Conservation (phyloP, 2,329 filamentous ascomycete genomes). For the Cadophora sp. region DNA sequence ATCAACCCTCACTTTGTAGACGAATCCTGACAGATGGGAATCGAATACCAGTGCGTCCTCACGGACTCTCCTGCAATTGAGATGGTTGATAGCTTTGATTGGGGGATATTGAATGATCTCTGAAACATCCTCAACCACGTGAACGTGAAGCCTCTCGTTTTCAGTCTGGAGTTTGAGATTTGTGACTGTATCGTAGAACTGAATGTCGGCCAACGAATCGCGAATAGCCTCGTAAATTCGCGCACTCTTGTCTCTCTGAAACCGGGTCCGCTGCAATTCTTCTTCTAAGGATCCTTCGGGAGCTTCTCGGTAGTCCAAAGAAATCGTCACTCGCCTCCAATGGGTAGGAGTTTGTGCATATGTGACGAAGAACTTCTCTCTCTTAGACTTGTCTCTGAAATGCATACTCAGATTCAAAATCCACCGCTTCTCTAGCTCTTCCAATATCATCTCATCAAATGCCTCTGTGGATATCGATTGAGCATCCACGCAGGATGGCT, state of each 20-base stretch:
- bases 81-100: conserved; percentile 74
- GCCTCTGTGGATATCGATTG: conserved; percentile 42
- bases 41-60: conserved; percentile 85
- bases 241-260: conserved; percentile 89
- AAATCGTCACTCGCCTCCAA: conserved; percentile 91
- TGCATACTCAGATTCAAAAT: conserved; percentile 99
- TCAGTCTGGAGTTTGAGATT: conserved; percentile 93
- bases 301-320: conserved; percentile 87
- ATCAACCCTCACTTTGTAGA: conserved; percentile 85
- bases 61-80: conserved; percentile 67
- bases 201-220: conserved; percentile 89
- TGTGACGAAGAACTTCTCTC: conserved; percentile 98
- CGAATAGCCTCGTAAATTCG: conserved; percentile 95
- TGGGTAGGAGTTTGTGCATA: conserved; percentile 80
- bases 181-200: conserved; percentile 95
- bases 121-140: conserved; percentile 90
- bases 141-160: conserved; percentile 88
- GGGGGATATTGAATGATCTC: conserved; percentile 91
- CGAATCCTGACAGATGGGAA: conserved; percentile 94
- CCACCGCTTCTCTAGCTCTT: conserved; percentile 88
- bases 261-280: conserved; percentile 78
- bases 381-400: conserved; percentile 88
- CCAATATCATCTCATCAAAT: conserved; percentile 71
- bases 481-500: conserved; percentile 36
- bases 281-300: conserved; percentile 83